Evolutionary conservation across 2,329 filamentous ascomycete genomes (phyloP), one percentile per base, ranked within the genome.

Genomic region (Aspergillus jensenii): DNA sequence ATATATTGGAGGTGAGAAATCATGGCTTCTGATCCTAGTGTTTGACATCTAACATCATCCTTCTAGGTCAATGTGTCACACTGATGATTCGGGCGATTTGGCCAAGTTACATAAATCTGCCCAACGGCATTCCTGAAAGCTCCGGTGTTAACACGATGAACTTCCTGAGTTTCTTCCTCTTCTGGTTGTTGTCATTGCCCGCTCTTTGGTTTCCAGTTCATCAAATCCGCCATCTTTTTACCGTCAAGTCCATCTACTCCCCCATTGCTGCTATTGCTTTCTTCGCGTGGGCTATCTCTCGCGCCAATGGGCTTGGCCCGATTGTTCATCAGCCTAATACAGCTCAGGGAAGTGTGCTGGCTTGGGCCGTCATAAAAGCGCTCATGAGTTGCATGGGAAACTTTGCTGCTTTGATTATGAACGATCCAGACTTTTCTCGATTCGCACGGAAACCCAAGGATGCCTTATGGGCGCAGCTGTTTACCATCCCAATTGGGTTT

Each of bases 381-480:
- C 87, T 96, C 75, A 96, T 96, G 91, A 88, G 84, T 23, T 88
- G 90, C 4, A 92, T 97, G 63, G 90, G 90, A 67, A 96, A 96
- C 77, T 96, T 96, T 69, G 90, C 91, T 1, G 91, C 92, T 0
- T 82, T 96, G 35, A 95, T 96, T 65, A 79, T 83, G 63, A 84
- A 96, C 72, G 87, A 90, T 64, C 90, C 90, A 0, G 91, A 96
- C 69, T 96, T 96, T 72, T 81, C 90, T 19, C 88, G 93, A 72
- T 97, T 96, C 68, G 90, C 91, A 3, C 78, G 79, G 19, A 91
- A 88, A 70, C 91, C 91, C 1, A 82, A 78, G 17, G 90, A 95
- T 69, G 90, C 91, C 0, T 69, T 96, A 6, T 91, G 89, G 85
- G 88, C 91, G 0, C 92, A 96, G 74, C 79, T 96, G 1, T 72